Percentiles rank a stretch among this genome's conserved stretches.
Conservation (phyloP, 768 basidiomycete genomes). For the Neoboletus subvelutipes region DNA sequence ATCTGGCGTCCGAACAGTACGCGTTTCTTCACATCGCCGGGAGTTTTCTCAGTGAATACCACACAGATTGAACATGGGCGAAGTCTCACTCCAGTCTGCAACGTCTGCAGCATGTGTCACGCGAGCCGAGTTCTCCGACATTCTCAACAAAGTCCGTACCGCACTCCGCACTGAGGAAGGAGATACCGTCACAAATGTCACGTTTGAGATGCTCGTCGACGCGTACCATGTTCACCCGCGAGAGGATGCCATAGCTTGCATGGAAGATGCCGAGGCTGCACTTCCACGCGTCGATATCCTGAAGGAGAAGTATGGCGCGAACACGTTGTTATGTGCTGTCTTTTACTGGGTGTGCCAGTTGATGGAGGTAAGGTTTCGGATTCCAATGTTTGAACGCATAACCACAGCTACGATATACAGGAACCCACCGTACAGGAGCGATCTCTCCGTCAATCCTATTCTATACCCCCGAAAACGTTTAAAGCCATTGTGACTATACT, state of each 20-base stretch:
- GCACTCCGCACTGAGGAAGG: constrained; percentile 17
- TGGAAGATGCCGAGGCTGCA: constrained; percentile 34
- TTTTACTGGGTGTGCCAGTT: constrained; percentile 48
- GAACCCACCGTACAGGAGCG: constrained; percentile 24
- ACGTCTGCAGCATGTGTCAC: constrained; percentile 25
- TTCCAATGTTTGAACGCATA: not conserved
- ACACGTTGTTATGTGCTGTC: constrained; percentile 36
- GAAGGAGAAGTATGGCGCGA: constrained; percentile 17
- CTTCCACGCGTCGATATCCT: constrained; percentile 17
- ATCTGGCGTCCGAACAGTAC: constrained; percentile 34
- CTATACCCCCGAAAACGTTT: constrained; percentile 13
- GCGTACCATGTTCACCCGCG: constrained; percentile 21
- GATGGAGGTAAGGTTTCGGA: constrained; percentile 33
- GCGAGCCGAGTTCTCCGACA: constrained; percentile 20
- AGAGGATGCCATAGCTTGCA: constrained; percentile 29
- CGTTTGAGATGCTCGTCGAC: constrained; percentile 34
- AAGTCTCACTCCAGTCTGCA: constrained; percentile 31
- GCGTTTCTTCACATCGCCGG: not conserved
- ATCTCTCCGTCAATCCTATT: constrained; percentile 17
- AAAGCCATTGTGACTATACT: constrained; percentile 21
- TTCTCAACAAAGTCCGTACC: constrained; percentile 22
- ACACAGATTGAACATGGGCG: constrained; percentile 26
- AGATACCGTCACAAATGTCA: constrained; percentile 1
- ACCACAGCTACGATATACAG: constrained; percentile 6
- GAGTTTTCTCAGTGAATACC: not conserved